These are phyloP conservation scores for Plenodomus biglobosus DNA, from an alignment of 2,329 filamentous ascomycete genomes.

Conservation along the genomic window DNA sequence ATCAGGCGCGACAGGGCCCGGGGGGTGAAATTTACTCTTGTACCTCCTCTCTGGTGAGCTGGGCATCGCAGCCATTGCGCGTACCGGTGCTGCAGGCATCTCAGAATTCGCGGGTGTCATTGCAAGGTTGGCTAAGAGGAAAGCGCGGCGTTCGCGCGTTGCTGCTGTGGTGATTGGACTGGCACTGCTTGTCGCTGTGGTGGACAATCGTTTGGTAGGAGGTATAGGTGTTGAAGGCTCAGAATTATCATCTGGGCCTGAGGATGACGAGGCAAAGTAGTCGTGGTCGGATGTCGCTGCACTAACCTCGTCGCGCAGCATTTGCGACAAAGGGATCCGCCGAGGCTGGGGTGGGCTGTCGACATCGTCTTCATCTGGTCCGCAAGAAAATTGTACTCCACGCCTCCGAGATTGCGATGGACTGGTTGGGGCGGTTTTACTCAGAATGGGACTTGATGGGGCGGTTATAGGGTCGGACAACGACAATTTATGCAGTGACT, in stretches of 20 bases:
- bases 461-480: conserved; percentile 23
- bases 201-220: conserved; percentile 26
- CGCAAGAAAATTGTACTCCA: neutral
- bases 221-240: conserved; percentile 34
- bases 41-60: conserved; percentile 47
- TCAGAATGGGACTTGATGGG: conserved; percentile 22
- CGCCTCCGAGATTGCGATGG: conserved; percentile 18
- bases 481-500: conserved; percentile 24
- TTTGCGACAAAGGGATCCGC: neutral
- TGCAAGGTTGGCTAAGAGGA: conserved; percentile 23
- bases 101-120: conserved; percentile 16
- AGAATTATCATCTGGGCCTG: neutral
- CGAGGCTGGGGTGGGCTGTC: conserved; percentile 22
- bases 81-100: conserved; percentile 9
- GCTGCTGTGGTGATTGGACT: conserved; percentile 21
- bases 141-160: conserved; percentile 18
- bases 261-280: conserved; percentile 15
- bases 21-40: conserved; percentile 46
- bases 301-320: neutral
- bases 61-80: conserved; percentile 12
- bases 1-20: conserved; percentile 20
- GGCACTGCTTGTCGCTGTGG: no score
- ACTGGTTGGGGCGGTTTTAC: conserved; percentile 19
- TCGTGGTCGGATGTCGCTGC: conserved; percentile 34
- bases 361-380: conserved; percentile 15